phyloP scores from a whole-genome alignment of 208 protist genomes.

The Crithidia sp. region DNA sequence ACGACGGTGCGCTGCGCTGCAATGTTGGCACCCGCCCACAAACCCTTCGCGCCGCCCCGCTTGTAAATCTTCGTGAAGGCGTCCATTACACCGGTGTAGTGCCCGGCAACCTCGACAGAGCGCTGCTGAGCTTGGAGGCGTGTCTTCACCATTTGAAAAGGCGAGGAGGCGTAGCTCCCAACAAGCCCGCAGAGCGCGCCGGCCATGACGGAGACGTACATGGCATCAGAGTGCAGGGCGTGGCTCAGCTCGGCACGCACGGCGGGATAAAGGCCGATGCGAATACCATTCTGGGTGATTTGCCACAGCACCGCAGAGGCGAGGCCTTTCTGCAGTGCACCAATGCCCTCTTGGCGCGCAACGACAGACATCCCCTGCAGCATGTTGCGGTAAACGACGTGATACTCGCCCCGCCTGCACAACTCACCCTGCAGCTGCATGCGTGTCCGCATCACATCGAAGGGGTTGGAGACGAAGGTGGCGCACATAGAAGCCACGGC shows the following conservation, averaged over 20 bases:
- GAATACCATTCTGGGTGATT: conserved; percentile 66
- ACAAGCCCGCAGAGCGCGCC: conserved; percentile 45
- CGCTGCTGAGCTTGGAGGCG: conserved; percentile 66
- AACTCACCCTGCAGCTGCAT: conserved; percentile 79
- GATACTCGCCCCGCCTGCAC: conserved; percentile 46
- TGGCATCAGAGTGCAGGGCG: conserved; percentile 12
- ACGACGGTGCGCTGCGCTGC: conserved; percentile 53
- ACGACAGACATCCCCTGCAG: conserved; percentile 56
- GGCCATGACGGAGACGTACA: conserved; percentile 21
- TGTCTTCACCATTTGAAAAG: conserved; percentile 78
- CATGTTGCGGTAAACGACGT: conserved; percentile 54
- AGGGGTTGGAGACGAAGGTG: conserved; percentile 67
- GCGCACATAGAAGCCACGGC: conserved; percentile 53
- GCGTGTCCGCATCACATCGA: conserved; percentile 78
- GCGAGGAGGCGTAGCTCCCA: conserved; percentile 53
- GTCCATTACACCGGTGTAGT: conserved; percentile 52
- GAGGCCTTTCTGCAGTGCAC: conserved; percentile 68
- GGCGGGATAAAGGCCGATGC: conserved; percentile 62
- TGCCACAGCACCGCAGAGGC: conserved; percentile 54
- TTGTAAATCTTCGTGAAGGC: conserved; percentile 48
- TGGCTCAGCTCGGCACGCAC: conserved; percentile 38
- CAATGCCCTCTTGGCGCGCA: conserved; percentile 48
- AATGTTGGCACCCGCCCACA: conserved; percentile 54
- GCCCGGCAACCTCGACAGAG: conserved; percentile 17
- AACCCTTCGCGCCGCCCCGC: conserved; percentile 38